Conservation (phyloP, 106 monocot genomes). For the Dioscorea dumetorum region DNA sequence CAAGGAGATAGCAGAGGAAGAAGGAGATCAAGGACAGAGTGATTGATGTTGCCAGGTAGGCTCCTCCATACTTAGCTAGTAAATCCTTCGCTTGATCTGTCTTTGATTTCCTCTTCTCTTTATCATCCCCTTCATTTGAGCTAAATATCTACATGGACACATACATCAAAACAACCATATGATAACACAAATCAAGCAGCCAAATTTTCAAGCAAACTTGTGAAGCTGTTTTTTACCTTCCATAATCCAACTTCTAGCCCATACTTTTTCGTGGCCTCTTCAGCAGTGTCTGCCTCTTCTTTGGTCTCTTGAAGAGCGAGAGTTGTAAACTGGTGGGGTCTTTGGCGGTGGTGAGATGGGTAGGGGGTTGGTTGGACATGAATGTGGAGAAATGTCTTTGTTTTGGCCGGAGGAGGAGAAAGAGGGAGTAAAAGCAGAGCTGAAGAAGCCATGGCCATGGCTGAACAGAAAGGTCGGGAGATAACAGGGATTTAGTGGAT, state of each 20-base stretch:
- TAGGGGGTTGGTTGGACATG: no score
- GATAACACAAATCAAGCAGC: neutral
- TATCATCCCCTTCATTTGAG: slow-evolving; percentile 37
- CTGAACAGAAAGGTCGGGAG: neutral
- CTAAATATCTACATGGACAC: slow-evolving; percentile 55
- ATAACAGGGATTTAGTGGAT: no score
- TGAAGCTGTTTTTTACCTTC: slow-evolving; percentile 40
- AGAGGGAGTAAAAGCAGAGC: neutral
- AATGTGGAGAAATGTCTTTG: neutral
- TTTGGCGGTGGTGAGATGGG: neutral
- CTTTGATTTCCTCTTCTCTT: slow-evolving; percentile 55
- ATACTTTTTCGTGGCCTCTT: slow-evolving; percentile 71
- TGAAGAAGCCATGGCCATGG: neutral
- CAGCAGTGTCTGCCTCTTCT: slow-evolving; percentile 33
- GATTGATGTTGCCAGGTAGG: slow-evolving; percentile 91
- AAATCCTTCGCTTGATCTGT: slow-evolving; percentile 83
- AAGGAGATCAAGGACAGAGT: slow-evolving; percentile 91
- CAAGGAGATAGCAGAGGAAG: slow-evolving; percentile 72
- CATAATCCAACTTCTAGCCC: slow-evolving; percentile 91
- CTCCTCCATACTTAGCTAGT: slow-evolving; percentile 86
- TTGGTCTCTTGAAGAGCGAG: slow-evolving; percentile 52
- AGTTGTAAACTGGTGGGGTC: slow-evolving; percentile 5
- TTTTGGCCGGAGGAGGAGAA: neutral
- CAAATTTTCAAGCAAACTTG: neutral
- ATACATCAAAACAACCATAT: neutral